phyloP scores from a whole-genome alignment of 345 rosid species.

The Camelina hispida region DNA sequence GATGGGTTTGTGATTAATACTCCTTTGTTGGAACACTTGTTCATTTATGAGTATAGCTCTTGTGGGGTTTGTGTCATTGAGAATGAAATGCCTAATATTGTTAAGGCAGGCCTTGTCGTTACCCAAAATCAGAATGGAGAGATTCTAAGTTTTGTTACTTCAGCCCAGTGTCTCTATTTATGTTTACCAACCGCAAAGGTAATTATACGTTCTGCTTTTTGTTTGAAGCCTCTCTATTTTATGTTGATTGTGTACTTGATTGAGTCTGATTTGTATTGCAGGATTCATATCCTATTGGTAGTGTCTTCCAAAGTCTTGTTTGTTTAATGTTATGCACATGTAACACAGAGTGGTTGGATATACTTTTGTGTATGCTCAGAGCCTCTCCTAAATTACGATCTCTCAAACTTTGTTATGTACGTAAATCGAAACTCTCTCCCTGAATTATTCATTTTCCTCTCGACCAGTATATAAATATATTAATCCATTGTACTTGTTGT shows the following conservation, averaged over 20 bases:
- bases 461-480: too few relatives aligned
- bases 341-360: slow-evolving; percentile 24
- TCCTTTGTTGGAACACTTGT: not conserved
- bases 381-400: slow-evolving; percentile 19
- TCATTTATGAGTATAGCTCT: not conserved
- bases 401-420: slow-evolving; percentile 13
- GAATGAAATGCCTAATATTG: not conserved
- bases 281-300: too few relatives aligned
- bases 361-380: slow-evolving; percentile 22
- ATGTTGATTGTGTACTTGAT: not conserved
- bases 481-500: not conserved
- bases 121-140: not conserved
- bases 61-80: not conserved
- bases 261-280: not conserved
- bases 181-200: slow-evolving; percentile 4
- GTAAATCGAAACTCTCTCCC: too few relatives aligned
- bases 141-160: not conserved
- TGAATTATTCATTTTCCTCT: too few relatives aligned
- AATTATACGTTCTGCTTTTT: too few relatives aligned
- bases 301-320: too few relatives aligned
- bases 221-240: not conserved
- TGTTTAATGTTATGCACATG: slow-evolving; percentile 32
- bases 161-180: slow-evolving; percentile 5
- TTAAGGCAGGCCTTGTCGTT: not conserved
- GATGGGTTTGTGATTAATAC: slow-evolving; percentile 15